Base-by-base conservation (phyloP, 1,139 yeast genomes). In the Pichia inconspicua region DNA sequence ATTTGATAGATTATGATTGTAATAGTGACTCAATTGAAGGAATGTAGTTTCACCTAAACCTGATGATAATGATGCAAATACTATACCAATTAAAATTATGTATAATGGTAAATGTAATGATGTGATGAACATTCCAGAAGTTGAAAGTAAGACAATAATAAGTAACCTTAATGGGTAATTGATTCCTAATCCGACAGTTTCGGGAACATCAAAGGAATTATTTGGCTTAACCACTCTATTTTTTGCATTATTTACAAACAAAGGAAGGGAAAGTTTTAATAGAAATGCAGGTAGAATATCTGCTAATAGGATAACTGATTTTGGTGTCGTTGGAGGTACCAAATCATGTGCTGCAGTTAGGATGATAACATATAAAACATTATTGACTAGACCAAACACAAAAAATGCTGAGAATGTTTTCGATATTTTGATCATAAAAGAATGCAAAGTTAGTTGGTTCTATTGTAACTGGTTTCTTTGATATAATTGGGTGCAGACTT, bases 1-100 rank as follows among this genome's bases (percentile, higher is more conserved):
- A 25, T 44, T 44, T 2, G 45, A 22, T 17, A 25, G 28, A n/a
- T 66, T 62, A 19, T 72, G 72, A 15, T 52, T 51, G 59, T 76
- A 82, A 57, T 69, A 78, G 62, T 88, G 95, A 0, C 96, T 86
- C 63, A 92, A 69, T 62, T 86, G 95, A 44, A 92, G 67, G 56
- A 90, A 92, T 0, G 96, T 85, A 17, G 86, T 72, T 61, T 92
- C 98, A 0, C 98, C 98, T 28, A 89, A 66, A 0, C 97, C 97
- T 0, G 96, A 83, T 15, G 95, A 83, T 6, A 80, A 60, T 1
- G 96, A 86, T 0, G 97, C 97, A 57, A 90, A 58, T 8, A 77
- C 71, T n/a, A 90, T 82, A 0, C 97, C 97, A 15, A 75, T 52
- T 17, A 90, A 65, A 48, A 79, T 76, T 25, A 69, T 44, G 0